Conservation (phyloP, 2,329 filamentous ascomycete genomes). For the Kalaharituber pfeilii region DNA sequence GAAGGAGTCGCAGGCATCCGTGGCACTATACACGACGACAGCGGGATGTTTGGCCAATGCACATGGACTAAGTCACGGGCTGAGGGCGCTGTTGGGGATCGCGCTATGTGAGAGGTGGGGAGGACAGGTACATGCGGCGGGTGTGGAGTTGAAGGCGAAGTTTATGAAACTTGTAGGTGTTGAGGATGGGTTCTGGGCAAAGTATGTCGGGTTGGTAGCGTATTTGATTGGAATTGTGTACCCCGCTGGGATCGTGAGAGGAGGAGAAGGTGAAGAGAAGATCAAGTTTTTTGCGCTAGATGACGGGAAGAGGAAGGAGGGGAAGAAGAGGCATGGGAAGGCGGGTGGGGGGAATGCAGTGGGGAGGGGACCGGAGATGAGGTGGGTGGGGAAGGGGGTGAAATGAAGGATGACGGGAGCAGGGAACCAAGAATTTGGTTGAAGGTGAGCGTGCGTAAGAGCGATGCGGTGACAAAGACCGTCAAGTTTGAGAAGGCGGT, state of each 20-base stretch:
- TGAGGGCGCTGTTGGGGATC: constrained; percentile 53
- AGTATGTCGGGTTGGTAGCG: constrained; percentile 44
- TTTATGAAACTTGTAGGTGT: constrained; percentile 38
- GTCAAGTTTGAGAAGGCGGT: constrained; percentile 29
- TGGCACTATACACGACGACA: constrained; percentile 55
- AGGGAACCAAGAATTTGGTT: constrained; percentile 31
- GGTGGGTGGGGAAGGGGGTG: constrained; percentile 3
- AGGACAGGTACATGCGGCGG: constrained; percentile 37
- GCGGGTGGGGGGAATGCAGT: not conserved
- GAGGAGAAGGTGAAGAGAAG: constrained; percentile 10
- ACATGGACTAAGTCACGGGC: constrained; percentile 57
- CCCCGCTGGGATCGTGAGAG: constrained; percentile 37
- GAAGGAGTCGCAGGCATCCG: constrained; percentile 42
- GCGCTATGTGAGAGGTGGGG: constrained; percentile 60
- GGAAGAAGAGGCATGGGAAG: not conserved
- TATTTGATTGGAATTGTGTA: constrained; percentile 41
- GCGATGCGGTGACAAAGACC: constrained; percentile 25
- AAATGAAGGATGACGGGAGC: not conserved
- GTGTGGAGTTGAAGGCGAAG: constrained; percentile 37
- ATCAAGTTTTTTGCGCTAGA: constrained; percentile 12
- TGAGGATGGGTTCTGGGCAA: constrained; percentile 46
- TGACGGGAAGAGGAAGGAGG: constrained; percentile 4
- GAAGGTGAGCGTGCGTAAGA: constrained; percentile 30
- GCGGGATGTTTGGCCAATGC: constrained; percentile 47
- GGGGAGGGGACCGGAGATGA: constrained; percentile 6